These are phyloP conservation scores for Amaranthus palmeri DNA, from an alignment of 148 eudicot genomes.

Conservation along the genomic window DNA sequence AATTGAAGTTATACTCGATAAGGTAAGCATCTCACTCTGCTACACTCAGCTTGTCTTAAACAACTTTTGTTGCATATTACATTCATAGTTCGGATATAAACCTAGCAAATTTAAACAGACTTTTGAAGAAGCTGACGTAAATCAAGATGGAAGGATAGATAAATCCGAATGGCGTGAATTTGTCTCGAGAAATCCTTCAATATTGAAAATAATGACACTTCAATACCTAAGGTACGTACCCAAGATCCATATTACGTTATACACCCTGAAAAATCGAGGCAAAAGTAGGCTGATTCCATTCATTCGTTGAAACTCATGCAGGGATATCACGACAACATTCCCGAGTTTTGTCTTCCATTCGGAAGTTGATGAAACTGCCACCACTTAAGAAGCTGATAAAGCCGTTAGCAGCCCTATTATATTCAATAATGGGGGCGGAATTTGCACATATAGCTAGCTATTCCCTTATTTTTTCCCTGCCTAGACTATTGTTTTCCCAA, in stretches of 20 bases:
- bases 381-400: conserved; percentile 26
- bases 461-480: background rate
- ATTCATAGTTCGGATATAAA: no score
- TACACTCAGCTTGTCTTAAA: background rate
- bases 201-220: conserved; percentile 88
- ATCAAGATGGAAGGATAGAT: conserved; percentile 83
- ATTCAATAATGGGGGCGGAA: conserved; percentile 4
- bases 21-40: conserved; percentile 44
- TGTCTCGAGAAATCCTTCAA: conserved; percentile 68
- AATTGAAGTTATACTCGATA: conserved; percentile 77
- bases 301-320: conserved; percentile 22
- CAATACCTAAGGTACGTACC: conserved; percentile 70
- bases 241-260: background rate
- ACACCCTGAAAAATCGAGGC: background rate
- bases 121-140: conserved; percentile 72
- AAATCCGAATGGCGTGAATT: conserved; percentile 78
- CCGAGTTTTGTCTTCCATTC: conserved; percentile 78
- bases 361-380: conserved; percentile 60
- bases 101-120: conserved; percentile 39
- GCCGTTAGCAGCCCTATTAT: conserved; percentile 3
- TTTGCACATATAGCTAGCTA: conserved; percentile 16
- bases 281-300: background rate
- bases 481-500: conserved; percentile 14
- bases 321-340: conserved; percentile 79
- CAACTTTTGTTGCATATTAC: no score